Percentiles rank a stretch among this genome's conserved stretches.
phyloP scores from a whole-genome alignment of 2,329 filamentous ascomycete genomes.

The Hirsutella rhossiliensis region DNA sequence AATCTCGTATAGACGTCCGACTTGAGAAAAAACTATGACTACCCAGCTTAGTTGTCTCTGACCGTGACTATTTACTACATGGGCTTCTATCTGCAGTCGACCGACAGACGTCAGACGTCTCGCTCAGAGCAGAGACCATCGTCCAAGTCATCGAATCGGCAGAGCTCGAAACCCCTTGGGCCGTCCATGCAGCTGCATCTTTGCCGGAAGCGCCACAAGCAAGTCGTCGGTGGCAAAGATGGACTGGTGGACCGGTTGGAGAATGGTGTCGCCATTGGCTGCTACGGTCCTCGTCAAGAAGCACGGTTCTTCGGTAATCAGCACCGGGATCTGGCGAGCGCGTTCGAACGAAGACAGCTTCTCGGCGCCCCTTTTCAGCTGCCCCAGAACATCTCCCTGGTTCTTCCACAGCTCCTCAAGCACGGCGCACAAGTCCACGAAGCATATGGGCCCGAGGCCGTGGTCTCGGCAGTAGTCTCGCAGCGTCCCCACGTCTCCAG shows the following conservation, averaged over 20 bases:
- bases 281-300: not conserved
- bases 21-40: not conserved
- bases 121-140: not conserved
- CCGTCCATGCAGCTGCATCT: not conserved
- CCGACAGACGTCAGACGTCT: not conserved
- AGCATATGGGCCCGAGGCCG: not conserved
- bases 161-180: not conserved
- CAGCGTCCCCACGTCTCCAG: not conserved
- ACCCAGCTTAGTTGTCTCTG: too few relatives aligned
- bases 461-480: not conserved
- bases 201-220: not conserved
- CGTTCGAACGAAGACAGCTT: not conserved
- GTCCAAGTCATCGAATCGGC: not conserved
- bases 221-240: not conserved
- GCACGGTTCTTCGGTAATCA: not conserved
- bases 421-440: not conserved
- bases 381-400: not conserved
- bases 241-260: not conserved
- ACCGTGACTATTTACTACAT: too few relatives aligned
- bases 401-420: not conserved
- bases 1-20: too few relatives aligned
- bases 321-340: not conserved
- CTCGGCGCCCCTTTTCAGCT: not conserved
- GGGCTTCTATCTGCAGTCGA: too few relatives aligned
- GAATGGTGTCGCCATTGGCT: not conserved